A percentile compares a stretch with the other conserved stretches of the same genome.
phyloP scores from a whole-genome alignment of 305 asterid genomes.

The Solanum chacoense region DNA sequence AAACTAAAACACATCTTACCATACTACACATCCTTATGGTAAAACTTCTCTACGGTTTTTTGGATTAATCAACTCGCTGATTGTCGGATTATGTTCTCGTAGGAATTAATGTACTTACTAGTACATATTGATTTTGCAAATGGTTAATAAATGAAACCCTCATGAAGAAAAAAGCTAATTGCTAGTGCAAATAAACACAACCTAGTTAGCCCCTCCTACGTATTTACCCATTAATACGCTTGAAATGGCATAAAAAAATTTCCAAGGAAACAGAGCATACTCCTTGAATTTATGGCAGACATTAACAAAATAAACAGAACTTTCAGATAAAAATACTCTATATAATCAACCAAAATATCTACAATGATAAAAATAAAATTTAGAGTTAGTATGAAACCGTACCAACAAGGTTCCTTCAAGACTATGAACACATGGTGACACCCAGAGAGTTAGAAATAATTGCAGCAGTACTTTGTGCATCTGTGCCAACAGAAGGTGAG shows the following conservation, averaged over 20 bases:
- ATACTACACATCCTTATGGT: not conserved
- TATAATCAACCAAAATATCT: not conserved
- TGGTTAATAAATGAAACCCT: not conserved
- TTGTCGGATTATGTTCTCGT: not conserved
- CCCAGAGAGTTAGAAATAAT: constrained; percentile 61
- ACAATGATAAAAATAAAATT: not conserved
- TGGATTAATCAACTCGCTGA: not conserved
- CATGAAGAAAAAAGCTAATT: not conserved
- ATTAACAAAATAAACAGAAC: not conserved
- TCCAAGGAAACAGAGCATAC: not conserved
- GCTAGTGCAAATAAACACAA: not conserved
- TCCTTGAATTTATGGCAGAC: not conserved
- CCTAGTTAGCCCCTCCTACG: not conserved
- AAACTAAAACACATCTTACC: not conserved
- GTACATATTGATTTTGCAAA: not conserved
- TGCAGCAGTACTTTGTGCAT: constrained; percentile 90
- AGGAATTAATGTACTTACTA: not conserved
- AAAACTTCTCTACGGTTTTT: not conserved
- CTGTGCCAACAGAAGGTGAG: constrained; percentile 28
- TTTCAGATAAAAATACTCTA: not conserved
- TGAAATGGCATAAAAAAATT: not conserved
- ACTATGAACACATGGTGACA: constrained; percentile 87
- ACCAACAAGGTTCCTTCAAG: constrained; percentile 94
- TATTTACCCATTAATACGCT: not conserved
- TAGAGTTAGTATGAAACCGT: constrained; percentile 3